Percentiles rank a stretch among this genome's conserved stretches.
These are phyloP conservation scores for Fusarium annulatum DNA, from an alignment of 2,329 filamentous ascomycete genomes.

Conservation along the genomic window DNA sequence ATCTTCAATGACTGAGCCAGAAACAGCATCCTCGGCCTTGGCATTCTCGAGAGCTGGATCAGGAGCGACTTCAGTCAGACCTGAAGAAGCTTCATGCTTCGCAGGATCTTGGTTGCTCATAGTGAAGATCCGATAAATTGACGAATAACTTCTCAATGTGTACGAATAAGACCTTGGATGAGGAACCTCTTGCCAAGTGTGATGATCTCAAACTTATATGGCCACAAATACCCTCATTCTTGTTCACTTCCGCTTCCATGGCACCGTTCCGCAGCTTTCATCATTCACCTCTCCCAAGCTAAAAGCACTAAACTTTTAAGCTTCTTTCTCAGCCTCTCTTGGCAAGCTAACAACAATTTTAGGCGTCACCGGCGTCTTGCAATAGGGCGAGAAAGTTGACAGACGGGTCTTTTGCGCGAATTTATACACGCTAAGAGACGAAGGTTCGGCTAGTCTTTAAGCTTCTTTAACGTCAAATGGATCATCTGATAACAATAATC, in stretches of 20 bases:
- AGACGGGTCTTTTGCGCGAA: neutral
- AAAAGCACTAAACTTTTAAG: neutral
- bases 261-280: neutral
- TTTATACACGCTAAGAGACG: neutral
- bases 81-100: neutral
- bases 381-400: neutral
- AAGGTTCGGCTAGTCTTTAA: neutral
- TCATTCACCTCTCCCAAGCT: neutral
- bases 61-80: rapidly evolving
- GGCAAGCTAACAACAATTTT: neutral
- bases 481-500: neutral
- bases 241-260: rapidly evolving
- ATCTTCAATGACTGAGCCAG: neutral
- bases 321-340: neutral
- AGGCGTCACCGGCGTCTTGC: rapidly evolving
- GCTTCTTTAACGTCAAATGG: neutral
- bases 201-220: neutral
- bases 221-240: neutral
- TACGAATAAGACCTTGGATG: rapidly evolving
- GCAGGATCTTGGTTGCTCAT: rapidly evolving
- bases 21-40: neutral
- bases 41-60: rapidly evolving
- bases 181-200: rapidly evolving
- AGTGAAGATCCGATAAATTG: rapidly evolving
- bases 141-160: rapidly evolving